phyloP scores from a whole-genome alignment of 768 basidiomycete genomes.

The Russula brevipes region DNA sequence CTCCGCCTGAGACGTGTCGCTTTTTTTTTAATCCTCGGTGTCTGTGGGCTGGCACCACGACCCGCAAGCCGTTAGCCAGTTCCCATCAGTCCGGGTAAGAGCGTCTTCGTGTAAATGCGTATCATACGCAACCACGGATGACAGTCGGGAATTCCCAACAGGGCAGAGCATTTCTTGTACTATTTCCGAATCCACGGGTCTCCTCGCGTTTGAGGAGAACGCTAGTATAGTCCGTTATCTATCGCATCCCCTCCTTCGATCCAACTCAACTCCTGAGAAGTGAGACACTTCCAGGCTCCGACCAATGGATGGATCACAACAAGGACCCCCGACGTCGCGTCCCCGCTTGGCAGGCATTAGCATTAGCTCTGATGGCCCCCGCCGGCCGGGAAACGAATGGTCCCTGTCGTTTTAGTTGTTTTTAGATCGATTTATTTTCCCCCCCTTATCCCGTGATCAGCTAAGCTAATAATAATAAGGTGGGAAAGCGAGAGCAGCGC shows the following conservation, averaged over 20 bases:
- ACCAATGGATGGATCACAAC: slow-evolving; percentile 7
- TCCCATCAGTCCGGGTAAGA: neutral
- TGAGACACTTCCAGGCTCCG: slow-evolving; percentile 16
- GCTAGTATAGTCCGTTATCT: slow-evolving; percentile 18
- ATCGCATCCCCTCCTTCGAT: slow-evolving; percentile 13
- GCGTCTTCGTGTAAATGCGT: neutral
- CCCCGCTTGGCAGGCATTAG: slow-evolving; percentile 1
- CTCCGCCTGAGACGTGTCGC: neutral
- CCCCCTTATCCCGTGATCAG: slow-evolving; percentile 8
- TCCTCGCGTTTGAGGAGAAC: slow-evolving; percentile 1
- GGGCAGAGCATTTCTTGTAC: neutral
- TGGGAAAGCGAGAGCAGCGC: neutral
- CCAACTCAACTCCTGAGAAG: slow-evolving; percentile 22
- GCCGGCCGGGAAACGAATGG: neutral
- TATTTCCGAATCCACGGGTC: slow-evolving; percentile 20
- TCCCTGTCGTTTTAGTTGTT: neutral
- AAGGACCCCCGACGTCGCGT: slow-evolving; percentile 1
- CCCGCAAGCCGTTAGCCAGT: slow-evolving; percentile 1
- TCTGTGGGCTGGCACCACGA: neutral
- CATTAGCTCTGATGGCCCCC: neutral
- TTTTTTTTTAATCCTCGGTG: neutral
- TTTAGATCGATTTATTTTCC: neutral
- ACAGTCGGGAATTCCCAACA: slow-evolving; percentile 5
- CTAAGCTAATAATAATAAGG: neutral
- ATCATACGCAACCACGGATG: neutral